A percentile compares a stretch with the other conserved stretches of the same genome.
phyloP scores from a whole-genome alignment of 2,329 filamentous ascomycete species.

The Dissoconium aciculare region DNA sequence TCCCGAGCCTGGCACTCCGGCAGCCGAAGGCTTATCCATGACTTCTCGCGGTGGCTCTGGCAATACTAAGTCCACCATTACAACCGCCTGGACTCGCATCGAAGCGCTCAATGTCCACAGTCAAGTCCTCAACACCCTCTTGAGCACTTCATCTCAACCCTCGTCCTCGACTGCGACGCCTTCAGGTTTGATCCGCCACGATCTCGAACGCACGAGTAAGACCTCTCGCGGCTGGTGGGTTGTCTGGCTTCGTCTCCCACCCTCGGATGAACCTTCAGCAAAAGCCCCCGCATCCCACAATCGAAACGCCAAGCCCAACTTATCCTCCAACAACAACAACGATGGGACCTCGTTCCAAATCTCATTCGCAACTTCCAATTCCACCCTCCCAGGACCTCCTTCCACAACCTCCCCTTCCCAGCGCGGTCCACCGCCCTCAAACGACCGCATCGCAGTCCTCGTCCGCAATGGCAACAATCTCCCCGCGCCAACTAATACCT shows the following conservation, averaged over 20 bases:
- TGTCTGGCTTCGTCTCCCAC: constrained; percentile 44
- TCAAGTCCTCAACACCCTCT: constrained; percentile 42
- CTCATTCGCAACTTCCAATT: not conserved
- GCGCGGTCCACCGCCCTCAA: constrained; percentile 2
- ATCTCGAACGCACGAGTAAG: constrained; percentile 44
- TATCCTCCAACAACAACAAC: constrained; percentile 9
- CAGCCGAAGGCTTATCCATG: constrained; percentile 25
- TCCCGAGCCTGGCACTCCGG: constrained; percentile 35
- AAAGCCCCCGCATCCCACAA: not conserved
- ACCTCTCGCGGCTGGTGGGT: constrained; percentile 53
- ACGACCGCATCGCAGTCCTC: constrained; percentile 29
- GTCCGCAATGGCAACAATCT: constrained; percentile 28
- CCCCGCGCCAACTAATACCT: no score
- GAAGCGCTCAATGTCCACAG: constrained; percentile 49
- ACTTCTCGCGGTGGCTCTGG: constrained; percentile 8
- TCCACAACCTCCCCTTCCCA: constrained; percentile 5
- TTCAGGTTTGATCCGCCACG: constrained; percentile 31
- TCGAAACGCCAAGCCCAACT: not conserved
- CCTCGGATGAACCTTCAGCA: constrained; percentile 10
- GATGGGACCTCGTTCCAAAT: constrained; percentile 5
- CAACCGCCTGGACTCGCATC: constrained; percentile 35
- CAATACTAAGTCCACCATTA: constrained; percentile 5
- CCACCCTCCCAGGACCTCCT: not conserved
- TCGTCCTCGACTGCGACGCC: constrained; percentile 33
- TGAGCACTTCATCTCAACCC: constrained; percentile 16